Conservation (phyloP, 257 asterid genomes). For the Jacaranda copaia region DNA sequence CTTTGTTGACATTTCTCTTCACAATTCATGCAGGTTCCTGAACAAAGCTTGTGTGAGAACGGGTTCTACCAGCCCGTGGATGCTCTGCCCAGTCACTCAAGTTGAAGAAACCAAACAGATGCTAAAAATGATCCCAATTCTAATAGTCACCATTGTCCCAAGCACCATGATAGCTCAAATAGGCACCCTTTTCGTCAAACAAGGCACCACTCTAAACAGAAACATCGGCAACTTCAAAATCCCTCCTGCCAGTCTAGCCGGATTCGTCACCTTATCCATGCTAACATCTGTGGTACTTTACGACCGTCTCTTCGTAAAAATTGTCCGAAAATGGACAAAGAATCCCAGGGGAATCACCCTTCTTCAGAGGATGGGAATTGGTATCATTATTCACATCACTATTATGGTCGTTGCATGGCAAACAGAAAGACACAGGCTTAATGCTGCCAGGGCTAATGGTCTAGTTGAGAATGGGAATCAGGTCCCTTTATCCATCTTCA, state of each 20-base stretch:
- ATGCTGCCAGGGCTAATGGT: slow-evolving; percentile 57
- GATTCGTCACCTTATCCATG: slow-evolving; percentile 79
- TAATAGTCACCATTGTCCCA: slow-evolving; percentile 71
- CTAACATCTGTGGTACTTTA: slow-evolving; percentile 69
- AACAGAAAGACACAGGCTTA: slow-evolving; percentile 60
- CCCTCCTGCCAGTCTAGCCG: slow-evolving; percentile 85
- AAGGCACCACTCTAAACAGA: slow-evolving; percentile 76
- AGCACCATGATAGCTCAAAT: slow-evolving; percentile 82
- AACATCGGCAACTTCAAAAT: slow-evolving; percentile 58
- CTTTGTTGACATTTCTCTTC: neutral
- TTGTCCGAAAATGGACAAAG: slow-evolving; percentile 55
- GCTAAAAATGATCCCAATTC: slow-evolving; percentile 76
- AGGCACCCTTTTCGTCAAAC: slow-evolving; percentile 75
- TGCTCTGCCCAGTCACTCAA: slow-evolving; percentile 79
- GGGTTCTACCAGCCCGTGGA: slow-evolving; percentile 65
- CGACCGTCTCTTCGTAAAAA: slow-evolving; percentile 60
- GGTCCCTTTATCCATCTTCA: slow-evolving; percentile 71
- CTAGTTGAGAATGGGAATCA: slow-evolving; percentile 48
- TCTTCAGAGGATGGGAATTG: slow-evolving; percentile 88
- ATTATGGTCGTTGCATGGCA: slow-evolving; percentile 70
- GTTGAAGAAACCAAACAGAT: slow-evolving; percentile 90
- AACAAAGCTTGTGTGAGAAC: slow-evolving; percentile 77
- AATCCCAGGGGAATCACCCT: slow-evolving; percentile 83
- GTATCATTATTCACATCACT: slow-evolving; percentile 64
- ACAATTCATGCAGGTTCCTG: slow-evolving; percentile 60